These are phyloP conservation scores for Globisporangium barbulae DNA, from an alignment of 352 stramenopile genomes.

Conservation along the genomic window DNA sequence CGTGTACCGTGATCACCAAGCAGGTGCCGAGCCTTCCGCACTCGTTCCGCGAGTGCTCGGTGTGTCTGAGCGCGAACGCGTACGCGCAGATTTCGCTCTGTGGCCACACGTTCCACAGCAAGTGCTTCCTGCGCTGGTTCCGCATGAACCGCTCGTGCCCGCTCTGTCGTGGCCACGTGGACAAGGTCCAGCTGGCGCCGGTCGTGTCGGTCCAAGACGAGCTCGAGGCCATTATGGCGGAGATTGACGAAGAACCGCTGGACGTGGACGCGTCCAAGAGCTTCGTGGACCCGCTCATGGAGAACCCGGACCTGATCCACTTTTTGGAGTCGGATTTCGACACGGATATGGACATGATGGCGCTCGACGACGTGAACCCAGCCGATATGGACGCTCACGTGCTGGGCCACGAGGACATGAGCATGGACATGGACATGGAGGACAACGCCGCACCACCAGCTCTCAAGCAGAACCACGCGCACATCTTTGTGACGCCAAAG, in stretches of 20 bases:
- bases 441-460: conserved; percentile 16
- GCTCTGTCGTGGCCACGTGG: conserved; percentile 58
- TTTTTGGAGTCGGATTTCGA: conserved; percentile 55
- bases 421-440: conserved; percentile 36
- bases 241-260: conserved; percentile 56
- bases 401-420: conserved; percentile 23
- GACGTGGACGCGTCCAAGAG: conserved; percentile 22
- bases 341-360: conserved; percentile 66
- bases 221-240: conserved; percentile 73
- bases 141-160: conserved; percentile 69
- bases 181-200: conserved; percentile 53
- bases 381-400: background rate
- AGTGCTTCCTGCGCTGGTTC: conserved; percentile 82
- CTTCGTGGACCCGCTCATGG: conserved; percentile 33
- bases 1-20: conserved; percentile 51
- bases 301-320: conserved; percentile 43
- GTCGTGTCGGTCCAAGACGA: conserved; percentile 54
- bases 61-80: conserved; percentile 70
- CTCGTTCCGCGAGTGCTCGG: conserved; percentile 65
- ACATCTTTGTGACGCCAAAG: conserved; percentile 9
- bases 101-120: conserved; percentile 76
- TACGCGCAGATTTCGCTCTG: conserved; percentile 65
- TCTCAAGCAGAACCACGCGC: conserved; percentile 13
- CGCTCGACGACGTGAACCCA: conserved; percentile 44
- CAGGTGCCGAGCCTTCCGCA: conserved; percentile 41